Percentiles rank a stretch among this genome's conserved stretches.
phyloP scores from a whole-genome alignment of 306 rosid species.

The Geum urbanum region DNA sequence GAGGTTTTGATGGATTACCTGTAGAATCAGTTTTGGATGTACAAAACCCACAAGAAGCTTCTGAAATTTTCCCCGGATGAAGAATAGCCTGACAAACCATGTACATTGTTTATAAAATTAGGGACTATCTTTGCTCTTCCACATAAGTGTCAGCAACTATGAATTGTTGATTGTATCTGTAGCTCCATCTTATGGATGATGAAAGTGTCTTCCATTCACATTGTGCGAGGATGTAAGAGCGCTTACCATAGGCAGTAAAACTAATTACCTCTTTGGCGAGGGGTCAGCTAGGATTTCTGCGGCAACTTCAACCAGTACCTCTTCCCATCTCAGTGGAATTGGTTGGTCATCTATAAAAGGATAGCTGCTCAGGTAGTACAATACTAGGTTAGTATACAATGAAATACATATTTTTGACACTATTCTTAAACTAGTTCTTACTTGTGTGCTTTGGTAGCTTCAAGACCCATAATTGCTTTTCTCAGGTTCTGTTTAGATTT shows the following conservation, averaged over 20 bases:
- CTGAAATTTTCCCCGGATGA: slow-evolving; percentile 60
- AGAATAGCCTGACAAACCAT: slow-evolving; percentile 44
- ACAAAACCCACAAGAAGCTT: slow-evolving; percentile 77
- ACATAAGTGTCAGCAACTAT: neutral
- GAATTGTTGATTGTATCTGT: neutral
- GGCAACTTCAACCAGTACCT: slow-evolving; percentile 53
- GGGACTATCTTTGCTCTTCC: neutral
- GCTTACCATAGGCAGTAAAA: neutral
- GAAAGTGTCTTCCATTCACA: neutral
- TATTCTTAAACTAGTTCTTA: slow-evolving; percentile 25
- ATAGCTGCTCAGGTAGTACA: slow-evolving; percentile 46
- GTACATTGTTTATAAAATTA: neutral
- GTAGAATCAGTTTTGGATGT: slow-evolving; percentile 74
- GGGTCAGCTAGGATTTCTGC: slow-evolving; percentile 72
- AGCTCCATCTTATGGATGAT: neutral
- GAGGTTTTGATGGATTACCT: slow-evolving; percentile 38
- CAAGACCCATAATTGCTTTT: slow-evolving; percentile 84
- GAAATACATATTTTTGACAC: neutral
- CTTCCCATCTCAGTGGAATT: slow-evolving; percentile 84
- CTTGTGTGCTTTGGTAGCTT: slow-evolving; percentile 91
- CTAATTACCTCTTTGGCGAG: slow-evolving; percentile 51
- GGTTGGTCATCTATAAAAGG: slow-evolving; percentile 86
- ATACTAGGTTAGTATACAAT: slow-evolving; percentile 21
- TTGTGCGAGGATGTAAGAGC: neutral
- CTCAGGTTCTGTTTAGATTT: slow-evolving; percentile 77